Base-by-base conservation (phyloP, 768 basidiomycete genomes). In the Amanita muscaria region DNA sequence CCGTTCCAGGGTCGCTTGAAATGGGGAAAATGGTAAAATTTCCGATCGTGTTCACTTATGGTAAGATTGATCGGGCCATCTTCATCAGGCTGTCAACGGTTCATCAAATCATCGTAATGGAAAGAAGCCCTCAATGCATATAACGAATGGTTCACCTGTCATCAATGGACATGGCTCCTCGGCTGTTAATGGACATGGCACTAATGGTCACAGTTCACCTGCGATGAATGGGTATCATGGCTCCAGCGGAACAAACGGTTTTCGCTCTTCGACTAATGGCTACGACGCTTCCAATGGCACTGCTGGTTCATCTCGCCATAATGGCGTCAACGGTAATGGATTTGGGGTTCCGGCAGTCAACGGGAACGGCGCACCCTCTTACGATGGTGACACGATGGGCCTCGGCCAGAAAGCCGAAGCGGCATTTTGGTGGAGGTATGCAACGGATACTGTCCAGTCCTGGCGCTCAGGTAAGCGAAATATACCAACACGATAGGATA, bases 371-470 rank as follows among this genome's bases (percentile, higher is more conserved):
- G 11, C 7, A 8, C 19, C 24, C 8, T 18, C 19, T 40, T 8
- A 6, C 6, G 38, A 27, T 22, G 24, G 24, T 40, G 39, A 46
- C 3, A 19, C 36, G 11, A 39, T 25, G 9, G 31, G 21, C 32
- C 25, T 46, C 14, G 29, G 31, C n/a, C 45, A 46, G 27, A 44
- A 44, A 12, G 43, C 33, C 4, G 34, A 44, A 44, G 32, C 43
- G 15, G 43, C 43, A 16, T 44, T 34, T 15, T 35, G 32, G 43
- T 44, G 43, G 43, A 44, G 32, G 24, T 44, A 24, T 15, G 43
- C 34, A 27, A 44, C 43, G 4, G 43, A 44, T 25, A 44, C 25
- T 3, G n/a, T 36, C 22, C 32, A 36, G 18, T 37, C 24, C 2
- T 44, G 43, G 43, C 43, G 43, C 18, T 35, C 45, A 32, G 39